A percentile compares a stretch with the other conserved stretches of the same genome.
Evolutionary conservation across 495 filamentous ascomycete species (phyloP).

Genomic region (Lichina pygmaea): DNA sequence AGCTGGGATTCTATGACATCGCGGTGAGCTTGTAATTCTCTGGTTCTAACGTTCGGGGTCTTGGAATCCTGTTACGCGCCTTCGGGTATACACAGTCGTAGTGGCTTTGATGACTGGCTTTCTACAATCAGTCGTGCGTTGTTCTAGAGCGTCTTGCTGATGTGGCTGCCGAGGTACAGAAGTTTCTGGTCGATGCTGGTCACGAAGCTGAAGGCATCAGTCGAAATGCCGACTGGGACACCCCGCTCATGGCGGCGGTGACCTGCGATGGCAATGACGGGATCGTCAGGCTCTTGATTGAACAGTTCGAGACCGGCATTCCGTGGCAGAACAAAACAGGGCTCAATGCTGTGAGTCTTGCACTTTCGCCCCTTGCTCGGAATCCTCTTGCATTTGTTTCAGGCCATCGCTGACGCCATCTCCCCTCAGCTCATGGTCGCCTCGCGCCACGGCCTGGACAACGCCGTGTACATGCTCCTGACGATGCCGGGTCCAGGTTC

Average conservation of each 20-base stretch:
- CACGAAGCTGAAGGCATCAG: constrained; percentile 24
- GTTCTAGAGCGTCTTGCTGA: too few relatives aligned
- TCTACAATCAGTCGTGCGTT: too few relatives aligned
- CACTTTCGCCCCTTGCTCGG: too few relatives aligned
- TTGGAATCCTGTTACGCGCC: too few relatives aligned
- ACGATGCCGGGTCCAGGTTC: constrained; percentile 12
- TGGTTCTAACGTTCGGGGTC: too few relatives aligned
- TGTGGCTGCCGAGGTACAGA: constrained; percentile 11
- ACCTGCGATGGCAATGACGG: constrained; percentile 27
- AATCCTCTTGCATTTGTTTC: too few relatives aligned
- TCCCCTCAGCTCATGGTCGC: constrained; percentile 10
- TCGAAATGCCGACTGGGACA: constrained; percentile 44
- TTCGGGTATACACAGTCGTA: too few relatives aligned
- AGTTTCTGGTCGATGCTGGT: constrained; percentile 16
- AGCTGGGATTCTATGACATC: constrained; percentile 36
- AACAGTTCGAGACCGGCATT: constrained; percentile 14
- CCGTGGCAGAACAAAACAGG: constrained; percentile 26
- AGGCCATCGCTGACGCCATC: background rate
- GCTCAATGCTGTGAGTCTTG: constrained; percentile 2
- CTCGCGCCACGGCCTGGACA: constrained; percentile 25
- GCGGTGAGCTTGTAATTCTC: constrained; percentile 11
- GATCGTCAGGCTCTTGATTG: constrained; percentile 27
- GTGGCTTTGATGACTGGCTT: too few relatives aligned
- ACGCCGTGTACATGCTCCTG: constrained; percentile 29
- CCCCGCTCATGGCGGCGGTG: constrained; percentile 37